phyloP scores from a whole-genome alignment of 2,329 filamentous ascomycete species.

The Colletotrichum caudatum region DNA sequence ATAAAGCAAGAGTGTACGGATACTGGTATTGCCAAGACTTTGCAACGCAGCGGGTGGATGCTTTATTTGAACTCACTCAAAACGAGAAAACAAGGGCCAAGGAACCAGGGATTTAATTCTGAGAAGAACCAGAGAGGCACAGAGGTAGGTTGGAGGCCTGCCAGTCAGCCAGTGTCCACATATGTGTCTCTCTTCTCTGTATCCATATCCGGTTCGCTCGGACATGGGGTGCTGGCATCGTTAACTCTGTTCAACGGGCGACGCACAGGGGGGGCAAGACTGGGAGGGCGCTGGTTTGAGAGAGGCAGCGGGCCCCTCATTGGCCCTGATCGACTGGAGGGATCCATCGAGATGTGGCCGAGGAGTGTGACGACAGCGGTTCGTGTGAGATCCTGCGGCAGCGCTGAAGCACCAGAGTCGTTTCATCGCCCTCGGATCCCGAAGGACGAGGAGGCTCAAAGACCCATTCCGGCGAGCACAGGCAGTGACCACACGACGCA shows the following conservation, averaged over 20 bases:
- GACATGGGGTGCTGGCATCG: slow-evolving; percentile 20
- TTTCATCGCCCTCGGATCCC: slow-evolving; percentile 39
- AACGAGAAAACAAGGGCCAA: background rate
- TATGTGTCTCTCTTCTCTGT: background rate
- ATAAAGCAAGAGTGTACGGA: background rate
- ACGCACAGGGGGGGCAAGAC: slow-evolving; percentile 13
- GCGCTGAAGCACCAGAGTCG: slow-evolving; percentile 37
- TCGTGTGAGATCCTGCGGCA: slow-evolving; percentile 38
- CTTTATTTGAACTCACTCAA: slow-evolving; percentile 35
- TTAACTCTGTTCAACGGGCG: slow-evolving; percentile 30
- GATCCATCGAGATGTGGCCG: slow-evolving; percentile 19
- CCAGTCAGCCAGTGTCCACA: slow-evolving; percentile 17
- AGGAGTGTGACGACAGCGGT: slow-evolving; percentile 16
- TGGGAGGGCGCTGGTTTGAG: slow-evolving; percentile 15
- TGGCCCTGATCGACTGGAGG: background rate
- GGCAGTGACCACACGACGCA: background rate
- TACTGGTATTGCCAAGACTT: slow-evolving; percentile 24
- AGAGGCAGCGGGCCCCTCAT: background rate
- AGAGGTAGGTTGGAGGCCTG: slow-evolving; percentile 18
- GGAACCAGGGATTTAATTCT: background rate
- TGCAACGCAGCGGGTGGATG: slow-evolving; percentile 5
- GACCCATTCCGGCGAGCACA: background rate
- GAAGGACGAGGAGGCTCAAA: background rate
- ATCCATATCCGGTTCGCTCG: slow-evolving; percentile 4
- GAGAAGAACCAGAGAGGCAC: slow-evolving; percentile 3